phyloP scores from a whole-genome alignment of 1,284 basidiomycete species.

The Moesziomyces antarcticus region DNA sequence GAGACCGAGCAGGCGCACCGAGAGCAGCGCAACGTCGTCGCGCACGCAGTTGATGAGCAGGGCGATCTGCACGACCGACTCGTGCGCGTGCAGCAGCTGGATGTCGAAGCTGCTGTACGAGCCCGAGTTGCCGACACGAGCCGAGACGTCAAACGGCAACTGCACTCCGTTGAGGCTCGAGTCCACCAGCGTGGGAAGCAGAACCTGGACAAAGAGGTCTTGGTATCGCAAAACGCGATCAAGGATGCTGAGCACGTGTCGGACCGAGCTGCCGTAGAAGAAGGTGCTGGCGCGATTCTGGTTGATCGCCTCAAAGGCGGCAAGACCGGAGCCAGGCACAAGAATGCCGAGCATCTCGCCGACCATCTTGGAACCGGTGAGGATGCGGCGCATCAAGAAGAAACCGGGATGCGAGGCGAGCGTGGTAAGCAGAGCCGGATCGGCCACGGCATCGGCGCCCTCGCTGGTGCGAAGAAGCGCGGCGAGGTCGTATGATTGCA shows the following conservation, averaged over 20 bases:
- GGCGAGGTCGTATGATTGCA: slow-evolving; percentile 82
- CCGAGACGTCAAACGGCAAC: slow-evolving; percentile 46
- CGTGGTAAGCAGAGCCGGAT: slow-evolving; percentile 59
- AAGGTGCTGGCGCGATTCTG: slow-evolving; percentile 77
- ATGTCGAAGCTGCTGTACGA: slow-evolving; percentile 82
- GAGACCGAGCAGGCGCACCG: slow-evolving; percentile 81
- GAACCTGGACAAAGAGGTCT: slow-evolving; percentile 86
- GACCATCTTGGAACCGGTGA: slow-evolving; percentile 80
- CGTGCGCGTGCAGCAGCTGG: slow-evolving; percentile 74
- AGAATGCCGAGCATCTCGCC: slow-evolving; percentile 80
- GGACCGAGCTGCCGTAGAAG: slow-evolving; percentile 78
- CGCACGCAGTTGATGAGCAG: slow-evolving; percentile 80
- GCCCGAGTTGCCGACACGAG: slow-evolving; percentile 47
- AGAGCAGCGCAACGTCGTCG: slow-evolving; percentile 81
- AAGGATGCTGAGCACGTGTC: slow-evolving; percentile 83
- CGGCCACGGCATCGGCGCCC: slow-evolving; percentile 39
- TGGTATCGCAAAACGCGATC: slow-evolving; percentile 85
- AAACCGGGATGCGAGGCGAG: slow-evolving; percentile 82
- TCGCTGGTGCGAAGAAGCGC: slow-evolving; percentile 36
- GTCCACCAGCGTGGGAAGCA: slow-evolving; percentile 81
- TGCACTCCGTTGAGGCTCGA: slow-evolving; percentile 33
- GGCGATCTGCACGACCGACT: slow-evolving; percentile 84
- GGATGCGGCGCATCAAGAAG: slow-evolving; percentile 81
- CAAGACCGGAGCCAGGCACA: slow-evolving; percentile 54
- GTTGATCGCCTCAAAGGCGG: slow-evolving; percentile 71